These are phyloP conservation scores for Entoloma clypeatum DNA, from an alignment of 1,284 basidiomycete genomes.

Conservation along the genomic window DNA sequence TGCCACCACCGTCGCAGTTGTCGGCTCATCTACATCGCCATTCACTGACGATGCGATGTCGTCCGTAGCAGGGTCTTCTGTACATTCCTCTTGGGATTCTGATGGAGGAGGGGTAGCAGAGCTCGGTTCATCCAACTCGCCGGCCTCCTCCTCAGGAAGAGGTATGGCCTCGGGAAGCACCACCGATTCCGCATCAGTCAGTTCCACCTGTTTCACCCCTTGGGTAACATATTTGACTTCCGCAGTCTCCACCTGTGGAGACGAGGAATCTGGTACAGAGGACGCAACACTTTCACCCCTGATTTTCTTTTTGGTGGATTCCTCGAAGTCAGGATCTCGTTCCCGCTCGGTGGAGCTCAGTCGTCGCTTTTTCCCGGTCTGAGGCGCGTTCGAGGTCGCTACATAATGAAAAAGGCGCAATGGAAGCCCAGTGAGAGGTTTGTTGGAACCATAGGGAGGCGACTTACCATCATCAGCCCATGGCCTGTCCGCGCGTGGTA, in stretches of 20 bases:
- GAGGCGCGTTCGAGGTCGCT: constrained; percentile 74
- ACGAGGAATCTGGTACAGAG: constrained; percentile 19
- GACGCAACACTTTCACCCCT: constrained; percentile 29
- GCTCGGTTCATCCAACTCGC: constrained; percentile 25
- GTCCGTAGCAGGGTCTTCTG: constrained; percentile 4
- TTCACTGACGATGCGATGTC: constrained; percentile 13
- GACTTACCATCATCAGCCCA: constrained; percentile 72
- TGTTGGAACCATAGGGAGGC: constrained; percentile 7
- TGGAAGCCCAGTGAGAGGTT: constrained; percentile 19
- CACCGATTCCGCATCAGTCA: constrained; percentile 39
- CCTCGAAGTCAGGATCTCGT: constrained; percentile 33
- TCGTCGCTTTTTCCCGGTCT: constrained; percentile 62
- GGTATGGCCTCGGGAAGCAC: constrained; percentile 46
- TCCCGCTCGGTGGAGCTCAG: constrained; percentile 47
- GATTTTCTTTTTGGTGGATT: constrained; percentile 44
- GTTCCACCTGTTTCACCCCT: constrained; percentile 65
- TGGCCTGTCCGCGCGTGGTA: constrained; percentile 65
- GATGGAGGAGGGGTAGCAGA: constrained; percentile 8
- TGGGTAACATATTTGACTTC: constrained; percentile 65
- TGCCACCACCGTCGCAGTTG: not conserved
- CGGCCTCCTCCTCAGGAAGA: constrained; percentile 44
- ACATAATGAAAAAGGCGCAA: constrained; percentile 16
- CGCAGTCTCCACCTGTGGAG: constrained; percentile 34
- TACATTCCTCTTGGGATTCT: constrained; percentile 2
- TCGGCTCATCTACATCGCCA: constrained; percentile 4